phyloP scores from a whole-genome alignment of 257 asterid genomes.

The Rhazya stricta region DNA sequence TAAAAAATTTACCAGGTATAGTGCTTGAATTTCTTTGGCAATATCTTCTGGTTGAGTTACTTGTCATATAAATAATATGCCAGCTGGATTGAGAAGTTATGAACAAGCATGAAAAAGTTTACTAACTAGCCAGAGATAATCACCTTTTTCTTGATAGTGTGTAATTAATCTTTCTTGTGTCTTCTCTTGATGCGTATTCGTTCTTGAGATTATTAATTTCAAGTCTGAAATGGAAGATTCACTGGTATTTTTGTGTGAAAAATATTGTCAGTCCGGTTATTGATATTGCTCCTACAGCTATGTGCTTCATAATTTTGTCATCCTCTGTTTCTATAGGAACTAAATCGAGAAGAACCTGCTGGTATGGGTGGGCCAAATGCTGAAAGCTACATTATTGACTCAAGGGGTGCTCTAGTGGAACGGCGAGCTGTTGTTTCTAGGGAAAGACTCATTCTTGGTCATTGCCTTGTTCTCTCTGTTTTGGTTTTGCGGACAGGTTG shows the following conservation, averaged over 20 bases:
- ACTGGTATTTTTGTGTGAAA: neutral
- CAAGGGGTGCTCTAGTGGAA: constrained; percentile 87
- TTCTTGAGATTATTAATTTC: neutral
- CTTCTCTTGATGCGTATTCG: neutral
- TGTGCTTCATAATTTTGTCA: neutral
- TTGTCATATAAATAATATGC: neutral
- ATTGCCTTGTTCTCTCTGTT: constrained; percentile 86
- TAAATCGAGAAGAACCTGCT: constrained; percentile 81
- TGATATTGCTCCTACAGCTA: neutral
- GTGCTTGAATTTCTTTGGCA: neutral
- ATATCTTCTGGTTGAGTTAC: neutral
- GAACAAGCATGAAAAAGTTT: neutral
- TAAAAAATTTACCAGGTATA: neutral
- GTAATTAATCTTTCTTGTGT: neutral
- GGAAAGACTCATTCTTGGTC: constrained; percentile 91
- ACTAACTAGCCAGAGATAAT: neutral
- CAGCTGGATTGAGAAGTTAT: neutral
- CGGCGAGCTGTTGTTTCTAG: constrained; percentile 82
- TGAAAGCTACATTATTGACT: constrained; percentile 76
- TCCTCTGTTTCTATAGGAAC: constrained; percentile 54
- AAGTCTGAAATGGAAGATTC: neutral
- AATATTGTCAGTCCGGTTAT: constrained; percentile 12
- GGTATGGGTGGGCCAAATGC: constrained; percentile 92
- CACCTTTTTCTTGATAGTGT: neutral
- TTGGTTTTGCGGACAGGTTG: constrained; percentile 80